Evolutionary conservation across 257 asterid genomes (phyloP).

Genomic region (Fraxinus excelsior): DNA sequence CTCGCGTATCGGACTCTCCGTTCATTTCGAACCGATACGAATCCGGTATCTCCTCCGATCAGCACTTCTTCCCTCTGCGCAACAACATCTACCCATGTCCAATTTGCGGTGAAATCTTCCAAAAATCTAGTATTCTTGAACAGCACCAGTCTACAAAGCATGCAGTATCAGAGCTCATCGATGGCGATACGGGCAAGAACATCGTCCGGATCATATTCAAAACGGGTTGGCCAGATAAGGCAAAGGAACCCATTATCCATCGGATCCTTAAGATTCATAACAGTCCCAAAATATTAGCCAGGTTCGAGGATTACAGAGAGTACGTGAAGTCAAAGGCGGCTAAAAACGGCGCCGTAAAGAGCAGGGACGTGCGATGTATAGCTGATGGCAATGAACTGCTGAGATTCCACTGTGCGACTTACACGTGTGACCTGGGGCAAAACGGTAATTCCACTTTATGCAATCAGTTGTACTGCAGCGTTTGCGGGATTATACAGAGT

Average conservation of each 20-base stretch:
- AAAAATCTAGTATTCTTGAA: conserved; percentile 43
- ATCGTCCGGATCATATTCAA: conserved; percentile 75
- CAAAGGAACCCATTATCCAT: conserved; percentile 42
- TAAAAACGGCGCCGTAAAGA: conserved; percentile 17
- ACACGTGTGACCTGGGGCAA: conserved; percentile 57
- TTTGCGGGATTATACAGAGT: conserved; percentile 61
- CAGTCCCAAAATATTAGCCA: conserved; percentile 45
- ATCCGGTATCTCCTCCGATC: conserved; percentile 37
- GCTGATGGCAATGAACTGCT: conserved; percentile 92
- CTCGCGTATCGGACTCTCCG: conserved; percentile 13
- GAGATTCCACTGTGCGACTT: conserved; percentile 77
- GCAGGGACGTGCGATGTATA: conserved; percentile 58
- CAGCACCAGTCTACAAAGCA: conserved; percentile 68
- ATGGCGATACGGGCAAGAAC: conserved; percentile 67
- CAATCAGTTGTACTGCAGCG: conserved; percentile 65
- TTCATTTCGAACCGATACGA: conserved; percentile 7
- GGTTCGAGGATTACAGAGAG: conserved; percentile 78
- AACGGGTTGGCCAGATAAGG: conserved; percentile 68
- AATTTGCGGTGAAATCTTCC: conserved; percentile 81
- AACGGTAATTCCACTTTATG: conserved; percentile 49
- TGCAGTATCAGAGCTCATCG: conserved; percentile 65
- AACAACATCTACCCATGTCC: conserved; percentile 67
- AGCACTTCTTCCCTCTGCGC: conserved; percentile 35
- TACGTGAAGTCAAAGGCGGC: conserved; percentile 55
- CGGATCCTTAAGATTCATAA: conserved; percentile 83